Evolutionary conservation across 768 basidiomycete genomes (phyloP), one percentile per base, ranked within the genome.

Genomic region (Royoungia palumana): DNA sequence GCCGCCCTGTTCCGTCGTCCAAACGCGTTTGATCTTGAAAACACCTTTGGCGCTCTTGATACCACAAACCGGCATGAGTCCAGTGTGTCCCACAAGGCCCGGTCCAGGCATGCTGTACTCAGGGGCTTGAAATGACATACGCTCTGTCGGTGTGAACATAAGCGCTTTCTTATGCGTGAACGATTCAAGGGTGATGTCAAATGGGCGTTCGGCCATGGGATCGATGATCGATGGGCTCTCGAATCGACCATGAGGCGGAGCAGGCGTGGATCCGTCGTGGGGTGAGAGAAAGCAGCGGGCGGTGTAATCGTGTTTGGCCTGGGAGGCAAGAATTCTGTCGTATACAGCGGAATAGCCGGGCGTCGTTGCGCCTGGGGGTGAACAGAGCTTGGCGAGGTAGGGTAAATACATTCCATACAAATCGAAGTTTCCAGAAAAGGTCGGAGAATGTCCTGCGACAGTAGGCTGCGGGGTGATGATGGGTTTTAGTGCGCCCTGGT

Each of bases 321-420:
- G 72, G n/a, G 64, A 71, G 8, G 60, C 54, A 24, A 72, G 67
- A 30, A 72, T 67, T 6, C 54, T 65, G 36, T 73, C 55, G 41
- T 73, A 66, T 16, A 73, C 55, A 0, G 60, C 61, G 16, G 61
- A 60, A 19, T 67, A 66, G 35, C 64, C 42, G 4, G 66, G 65
- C 6, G 54, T 40, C 17, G 54, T 54, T n/a, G 54, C 61, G 13
- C 61, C 64, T 4, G 46, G 25, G 1, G 71, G 69, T 13, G 64
- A 45, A 54, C 66, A 73, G 35, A 64, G 60, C 20, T 63, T 65
- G 52, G 55, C 43, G 24, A 73, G 66, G 53, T 67, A 69, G 2
- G 70, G 66, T 20, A 74, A 55, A 35, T 65, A 62, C 71, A 72
- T 73, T 16, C 59, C 62, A 47, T 74, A 73, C 28, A 73, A 37